Percentiles rank a stretch among this genome's conserved stretches.
Conservation (phyloP, 495 filamentous ascomycete species). For the Aspergillus taichungensis region DNA sequence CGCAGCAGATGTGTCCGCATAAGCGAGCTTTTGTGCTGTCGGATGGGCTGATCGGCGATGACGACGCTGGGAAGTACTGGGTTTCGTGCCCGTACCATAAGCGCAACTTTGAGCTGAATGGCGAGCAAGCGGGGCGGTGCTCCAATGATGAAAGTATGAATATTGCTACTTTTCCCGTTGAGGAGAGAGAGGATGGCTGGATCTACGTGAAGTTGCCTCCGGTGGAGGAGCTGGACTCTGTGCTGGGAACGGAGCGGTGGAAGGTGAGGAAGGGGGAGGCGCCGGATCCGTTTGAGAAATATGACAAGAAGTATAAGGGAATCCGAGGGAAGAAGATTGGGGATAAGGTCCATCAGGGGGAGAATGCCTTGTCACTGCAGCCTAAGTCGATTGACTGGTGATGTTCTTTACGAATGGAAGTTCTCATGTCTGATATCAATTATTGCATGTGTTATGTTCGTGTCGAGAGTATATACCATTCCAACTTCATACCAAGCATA, state of each 20-base stretch:
- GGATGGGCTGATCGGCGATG: slow-evolving; percentile 82
- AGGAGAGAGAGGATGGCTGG: slow-evolving; percentile 70
- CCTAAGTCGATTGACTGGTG: slow-evolving; percentile 63
- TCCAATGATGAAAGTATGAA: slow-evolving; percentile 67
- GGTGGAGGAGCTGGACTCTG: slow-evolving; percentile 73
- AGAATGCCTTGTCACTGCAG: slow-evolving; percentile 30
- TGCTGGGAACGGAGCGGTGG: slow-evolving; percentile 77
- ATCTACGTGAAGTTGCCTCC: slow-evolving; percentile 83
- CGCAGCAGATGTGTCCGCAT: slow-evolving; percentile 97
- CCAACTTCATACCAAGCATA: no score
- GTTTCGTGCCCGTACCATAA: slow-evolving; percentile 91
- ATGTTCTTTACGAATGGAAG: slow-evolving; percentile 3
- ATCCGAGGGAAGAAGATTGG: slow-evolving; percentile 50
- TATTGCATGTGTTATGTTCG: background rate
- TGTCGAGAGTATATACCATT: no score
- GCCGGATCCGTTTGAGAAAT: slow-evolving; percentile 51
- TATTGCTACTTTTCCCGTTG: slow-evolving; percentile 78
- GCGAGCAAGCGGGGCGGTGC: slow-evolving; percentile 60
- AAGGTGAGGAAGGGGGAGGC: slow-evolving; percentile 70
- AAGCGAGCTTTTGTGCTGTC: slow-evolving; percentile 87
- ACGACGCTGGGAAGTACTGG: slow-evolving; percentile 57
- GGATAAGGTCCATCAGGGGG: slow-evolving; percentile 37
- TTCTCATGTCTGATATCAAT: slow-evolving; percentile 1
- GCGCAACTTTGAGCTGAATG: slow-evolving; percentile 75
- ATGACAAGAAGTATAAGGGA: slow-evolving; percentile 57